These are phyloP conservation scores for Wickerhamiella nectarea DNA, from an alignment of 805 yeast genomes.

Conservation along the genomic window DNA sequence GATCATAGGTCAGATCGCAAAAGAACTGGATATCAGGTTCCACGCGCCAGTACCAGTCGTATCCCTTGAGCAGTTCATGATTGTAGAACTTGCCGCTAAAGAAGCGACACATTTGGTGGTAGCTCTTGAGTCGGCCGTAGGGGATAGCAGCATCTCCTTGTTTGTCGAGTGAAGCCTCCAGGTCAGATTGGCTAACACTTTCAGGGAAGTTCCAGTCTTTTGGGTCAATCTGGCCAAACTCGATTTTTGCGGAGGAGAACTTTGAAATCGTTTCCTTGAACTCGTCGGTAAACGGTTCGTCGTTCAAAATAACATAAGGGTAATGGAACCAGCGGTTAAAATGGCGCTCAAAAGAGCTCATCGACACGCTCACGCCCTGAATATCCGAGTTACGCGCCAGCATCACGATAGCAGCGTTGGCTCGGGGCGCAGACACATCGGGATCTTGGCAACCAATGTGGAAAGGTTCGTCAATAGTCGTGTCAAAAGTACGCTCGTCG, in stretches of 20 bases:
- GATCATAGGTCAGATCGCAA: conserved; percentile 88
- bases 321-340: conserved; percentile 90
- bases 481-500: conserved; percentile 2
- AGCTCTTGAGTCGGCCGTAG: conserved; percentile 71
- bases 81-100: conserved; percentile 72
- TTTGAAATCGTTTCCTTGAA: conserved; percentile 42
- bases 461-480: conserved; percentile 11
- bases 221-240: conserved; percentile 54
- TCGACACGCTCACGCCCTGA: conserved; percentile 59
- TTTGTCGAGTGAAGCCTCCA: conserved; percentile 44
- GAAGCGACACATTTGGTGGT: conserved; percentile 93
- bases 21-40: conserved; percentile 86
- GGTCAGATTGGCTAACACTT: conserved; percentile 30
- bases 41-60: conserved; percentile 93
- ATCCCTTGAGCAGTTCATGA: conserved; percentile 55
- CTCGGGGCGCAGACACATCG: conserved; percentile 30
- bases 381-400: conserved; percentile 71
- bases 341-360: conserved; percentile 66
- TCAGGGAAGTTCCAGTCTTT: conserved; percentile 61
- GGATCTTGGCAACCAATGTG: conserved; percentile 12
- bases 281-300: conserved; percentile 53
- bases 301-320: conserved; percentile 83
- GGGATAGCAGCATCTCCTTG: conserved; percentile 77
- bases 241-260: conserved; percentile 46
- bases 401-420: conserved; percentile 76